phyloP scores from a whole-genome alignment of 805 yeast genomes.

The Cyberlindnera euphorbiiphila region DNA sequence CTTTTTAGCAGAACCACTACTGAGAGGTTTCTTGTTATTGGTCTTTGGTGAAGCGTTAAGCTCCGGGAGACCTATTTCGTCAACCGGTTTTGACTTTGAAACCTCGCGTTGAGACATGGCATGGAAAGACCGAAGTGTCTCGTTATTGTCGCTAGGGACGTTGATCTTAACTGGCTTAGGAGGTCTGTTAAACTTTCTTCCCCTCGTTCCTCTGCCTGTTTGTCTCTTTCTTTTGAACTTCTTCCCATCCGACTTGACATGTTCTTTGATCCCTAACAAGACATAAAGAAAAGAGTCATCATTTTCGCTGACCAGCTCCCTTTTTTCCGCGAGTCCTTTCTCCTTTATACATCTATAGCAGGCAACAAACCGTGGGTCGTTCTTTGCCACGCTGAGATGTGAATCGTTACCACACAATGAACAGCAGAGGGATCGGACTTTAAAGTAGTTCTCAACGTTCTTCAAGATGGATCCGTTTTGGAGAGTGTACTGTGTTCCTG shows the following conservation, averaged over 20 bases:
- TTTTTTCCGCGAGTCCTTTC: constrained; percentile 12
- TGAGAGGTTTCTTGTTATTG: constrained; percentile 1
- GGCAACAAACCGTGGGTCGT: constrained; percentile 28
- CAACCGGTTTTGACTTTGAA: constrained; percentile 19
- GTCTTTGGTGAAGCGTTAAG: constrained; percentile 1
- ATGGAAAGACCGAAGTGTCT: constrained; percentile 37
- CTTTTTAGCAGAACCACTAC: no score
- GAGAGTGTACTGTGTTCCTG: constrained; percentile 47
- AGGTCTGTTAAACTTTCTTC: constrained; percentile 9
- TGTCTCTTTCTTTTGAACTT: constrained; percentile 30
- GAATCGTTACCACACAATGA: constrained; percentile 39
- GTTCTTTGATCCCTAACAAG: constrained; percentile 46
- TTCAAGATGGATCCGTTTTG: constrained; percentile 53
- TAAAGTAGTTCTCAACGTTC: constrained; percentile 43
- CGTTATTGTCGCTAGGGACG: constrained; percentile 37
- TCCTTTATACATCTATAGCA: constrained; percentile 42
- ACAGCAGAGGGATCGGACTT: constrained; percentile 50
- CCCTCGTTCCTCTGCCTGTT: constrained; percentile 31
- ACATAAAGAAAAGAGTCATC: constrained; percentile 44
- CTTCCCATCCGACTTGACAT: constrained; percentile 13
- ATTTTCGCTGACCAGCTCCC: constrained; percentile 39
- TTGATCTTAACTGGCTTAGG: constrained; percentile 30
- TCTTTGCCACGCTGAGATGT: constrained; percentile 35
- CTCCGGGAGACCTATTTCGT: constrained; percentile 14
- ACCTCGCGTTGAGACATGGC: constrained; percentile 29